Evolutionary conservation across 2,329 filamentous ascomycete genomes (phyloP).

Genomic region (Nothopassalora personata): DNA sequence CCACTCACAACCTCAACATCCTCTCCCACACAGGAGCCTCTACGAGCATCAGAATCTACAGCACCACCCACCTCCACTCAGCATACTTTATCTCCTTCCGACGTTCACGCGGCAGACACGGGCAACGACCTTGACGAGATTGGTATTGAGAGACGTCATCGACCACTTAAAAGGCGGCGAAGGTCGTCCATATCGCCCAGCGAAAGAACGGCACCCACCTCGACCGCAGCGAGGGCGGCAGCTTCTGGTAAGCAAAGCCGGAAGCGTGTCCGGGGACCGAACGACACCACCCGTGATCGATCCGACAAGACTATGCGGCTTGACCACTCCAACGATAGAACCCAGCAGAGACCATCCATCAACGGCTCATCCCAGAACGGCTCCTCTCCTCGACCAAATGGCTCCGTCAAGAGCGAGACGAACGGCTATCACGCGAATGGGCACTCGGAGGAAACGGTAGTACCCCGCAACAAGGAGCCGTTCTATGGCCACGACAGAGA

Average conservation of each 20-base stretch:
- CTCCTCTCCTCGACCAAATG: slow-evolving; percentile 37
- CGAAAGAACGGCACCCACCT: slow-evolving; percentile 19
- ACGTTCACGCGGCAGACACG: slow-evolving; percentile 11
- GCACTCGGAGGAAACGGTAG: slow-evolving; percentile 15
- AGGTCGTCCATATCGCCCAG: slow-evolving; percentile 21
- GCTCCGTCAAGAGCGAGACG: slow-evolving; percentile 36
- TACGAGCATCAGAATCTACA: slow-evolving; percentile 31
- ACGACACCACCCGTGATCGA: slow-evolving; percentile 27
- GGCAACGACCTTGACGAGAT: slow-evolving; percentile 9
- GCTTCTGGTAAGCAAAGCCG: slow-evolving; percentile 29
- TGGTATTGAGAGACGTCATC: slow-evolving; percentile 24
- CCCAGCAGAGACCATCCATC: slow-evolving; percentile 31
- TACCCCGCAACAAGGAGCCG: slow-evolving; percentile 33
- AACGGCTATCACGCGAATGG: slow-evolving; percentile 44
- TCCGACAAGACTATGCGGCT: slow-evolving; percentile 40
- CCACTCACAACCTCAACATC: slow-evolving; percentile 24
- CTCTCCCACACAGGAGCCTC: slow-evolving; percentile 16
- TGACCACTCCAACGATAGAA: slow-evolving; percentile 35
- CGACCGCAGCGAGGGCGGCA: slow-evolving; percentile 8
- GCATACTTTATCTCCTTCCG: slow-evolving; percentile 9
- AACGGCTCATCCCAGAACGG: slow-evolving; percentile 33
- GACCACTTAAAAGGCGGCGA: slow-evolving; percentile 29
- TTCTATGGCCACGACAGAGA: slow-evolving; percentile 87
- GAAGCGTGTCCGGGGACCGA: slow-evolving; percentile 41
- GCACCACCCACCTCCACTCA: slow-evolving; percentile 20